These are phyloP conservation scores for Gossypium ekmanianum DNA, from an alignment of 345 rosid genomes.

Conservation along the genomic window DNA sequence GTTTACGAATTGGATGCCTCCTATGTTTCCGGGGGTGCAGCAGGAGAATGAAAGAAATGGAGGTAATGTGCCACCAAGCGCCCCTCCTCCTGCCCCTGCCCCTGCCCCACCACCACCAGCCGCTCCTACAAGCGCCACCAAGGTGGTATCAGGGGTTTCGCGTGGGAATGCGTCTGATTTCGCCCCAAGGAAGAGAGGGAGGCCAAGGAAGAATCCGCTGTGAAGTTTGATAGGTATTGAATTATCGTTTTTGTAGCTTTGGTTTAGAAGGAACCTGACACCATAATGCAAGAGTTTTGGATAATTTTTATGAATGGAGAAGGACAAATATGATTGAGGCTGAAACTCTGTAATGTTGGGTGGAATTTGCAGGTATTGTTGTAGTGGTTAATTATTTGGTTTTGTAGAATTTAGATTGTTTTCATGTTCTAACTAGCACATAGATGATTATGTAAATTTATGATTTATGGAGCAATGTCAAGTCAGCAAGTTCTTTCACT, in stretches of 20 bases:
- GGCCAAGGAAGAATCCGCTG: conserved; percentile 62
- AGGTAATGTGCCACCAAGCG: conserved; percentile 13
- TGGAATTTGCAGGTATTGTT: conserved; percentile 15
- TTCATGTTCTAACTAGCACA: conserved; percentile 8
- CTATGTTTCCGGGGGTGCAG: conserved; percentile 14
- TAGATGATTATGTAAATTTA: conserved; percentile 20
- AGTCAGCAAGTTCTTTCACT: conserved; percentile 8
- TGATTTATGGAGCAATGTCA: conserved; percentile 14
- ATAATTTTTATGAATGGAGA: not conserved
- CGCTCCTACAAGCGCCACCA: not conserved
- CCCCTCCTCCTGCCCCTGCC: not conserved
- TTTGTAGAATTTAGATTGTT: conserved; percentile 6
- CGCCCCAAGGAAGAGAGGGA: conserved; percentile 59
- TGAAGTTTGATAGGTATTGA: not conserved
- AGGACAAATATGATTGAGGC: not conserved
- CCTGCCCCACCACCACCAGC: not conserved
- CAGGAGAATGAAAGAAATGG: conserved; percentile 5
- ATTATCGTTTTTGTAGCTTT: not conserved
- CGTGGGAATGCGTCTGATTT: conserved; percentile 20
- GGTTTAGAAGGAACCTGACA: not conserved
- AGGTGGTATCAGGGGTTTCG: conserved; percentile 10
- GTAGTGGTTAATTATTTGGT: conserved; percentile 1
- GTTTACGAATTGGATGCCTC: conserved; percentile 63
- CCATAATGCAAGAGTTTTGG: not conserved
- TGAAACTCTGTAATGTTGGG: not conserved